These are phyloP conservation scores for Ascomycota sp. DNA, from an alignment of 2,329 filamentous ascomycete species.

Conservation along the genomic window DNA sequence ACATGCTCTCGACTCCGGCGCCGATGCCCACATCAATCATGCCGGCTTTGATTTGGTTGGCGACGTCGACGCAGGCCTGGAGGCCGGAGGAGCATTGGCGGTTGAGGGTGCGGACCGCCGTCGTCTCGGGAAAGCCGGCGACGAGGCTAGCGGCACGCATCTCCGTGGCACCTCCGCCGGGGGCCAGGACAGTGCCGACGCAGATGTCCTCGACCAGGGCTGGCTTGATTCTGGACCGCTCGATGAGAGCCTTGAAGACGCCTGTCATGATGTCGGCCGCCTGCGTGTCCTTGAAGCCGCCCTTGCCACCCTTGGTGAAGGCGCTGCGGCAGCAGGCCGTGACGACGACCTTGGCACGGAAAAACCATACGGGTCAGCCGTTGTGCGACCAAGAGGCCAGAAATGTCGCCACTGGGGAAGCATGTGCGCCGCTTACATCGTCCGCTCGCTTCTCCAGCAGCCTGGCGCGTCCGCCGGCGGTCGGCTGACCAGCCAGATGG, in stretches of 20 bases:
- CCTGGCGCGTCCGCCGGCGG: conserved; percentile 27
- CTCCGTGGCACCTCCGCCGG: conserved; percentile 86
- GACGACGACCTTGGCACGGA: conserved; percentile 46
- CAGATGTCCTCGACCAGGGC: conserved; percentile 74
- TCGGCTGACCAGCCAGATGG: conserved; percentile 39
- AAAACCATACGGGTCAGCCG: not conserved
- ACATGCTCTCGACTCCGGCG: conserved; percentile 94
- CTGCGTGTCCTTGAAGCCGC: conserved; percentile 83
- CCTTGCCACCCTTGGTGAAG: conserved; percentile 81
- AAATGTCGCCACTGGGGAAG: not conserved
- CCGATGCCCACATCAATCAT: conserved; percentile 94
- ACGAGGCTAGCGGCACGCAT: conserved; percentile 81
- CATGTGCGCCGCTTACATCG: conserved; percentile 25
- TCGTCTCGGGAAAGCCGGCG: conserved; percentile 68
- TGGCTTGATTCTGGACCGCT: conserved; percentile 75
- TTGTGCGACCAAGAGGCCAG: too few species aligned
- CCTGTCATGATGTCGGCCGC: conserved; percentile 69
- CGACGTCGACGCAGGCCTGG: conserved; percentile 80
- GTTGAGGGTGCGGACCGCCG: conserved; percentile 76
- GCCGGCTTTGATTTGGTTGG: conserved; percentile 70
- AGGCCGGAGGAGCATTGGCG: conserved; percentile 85
- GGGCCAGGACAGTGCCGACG: conserved; percentile 75
- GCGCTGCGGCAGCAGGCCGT: conserved; percentile 80
- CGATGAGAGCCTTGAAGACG: conserved; percentile 58
- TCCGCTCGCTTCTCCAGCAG: conserved; percentile 44